These are phyloP conservation scores for Geotrichum europaeum DNA, from an alignment of 1,139 yeast species.

Conservation along the genomic window DNA sequence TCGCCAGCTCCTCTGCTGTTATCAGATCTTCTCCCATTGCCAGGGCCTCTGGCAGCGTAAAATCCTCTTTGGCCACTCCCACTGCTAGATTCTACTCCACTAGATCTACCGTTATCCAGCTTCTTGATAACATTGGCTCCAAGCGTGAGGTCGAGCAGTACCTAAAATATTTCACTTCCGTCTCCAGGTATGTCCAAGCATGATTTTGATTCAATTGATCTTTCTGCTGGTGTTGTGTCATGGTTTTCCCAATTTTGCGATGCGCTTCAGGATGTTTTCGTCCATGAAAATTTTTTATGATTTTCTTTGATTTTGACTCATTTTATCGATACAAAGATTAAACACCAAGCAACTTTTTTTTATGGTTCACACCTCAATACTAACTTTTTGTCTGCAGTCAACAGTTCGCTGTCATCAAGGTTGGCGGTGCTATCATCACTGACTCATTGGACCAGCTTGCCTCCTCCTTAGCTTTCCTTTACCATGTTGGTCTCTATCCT, in stretches of 20 bases:
- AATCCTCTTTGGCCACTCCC: background rate
- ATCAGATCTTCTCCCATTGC: constrained; percentile 2
- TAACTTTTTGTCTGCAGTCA: constrained; percentile 50
- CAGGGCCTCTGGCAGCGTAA: background rate
- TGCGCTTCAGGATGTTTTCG: background rate
- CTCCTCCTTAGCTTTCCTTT: constrained; percentile 87
- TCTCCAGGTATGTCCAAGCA: constrained; percentile 34
- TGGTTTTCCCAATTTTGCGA: background rate
- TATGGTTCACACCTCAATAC: background rate
- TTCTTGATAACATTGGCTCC: constrained; percentile 91
- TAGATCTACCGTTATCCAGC: constrained; percentile 89
- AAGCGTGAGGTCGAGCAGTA: constrained; percentile 97
- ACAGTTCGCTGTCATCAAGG: constrained; percentile 96
- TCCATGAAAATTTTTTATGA: background rate
- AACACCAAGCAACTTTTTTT: background rate
- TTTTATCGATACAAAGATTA: background rate
- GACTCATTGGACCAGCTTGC: constrained; percentile 91
- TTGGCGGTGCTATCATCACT: constrained; percentile 97
- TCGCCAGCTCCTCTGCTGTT: constrained; percentile 4
- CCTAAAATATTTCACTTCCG: constrained; percentile 91
- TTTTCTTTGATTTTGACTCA: background rate
- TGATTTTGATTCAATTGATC: background rate
- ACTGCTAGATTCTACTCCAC: constrained; percentile 44
- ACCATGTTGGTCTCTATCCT: constrained; percentile 96
- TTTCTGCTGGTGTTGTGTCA: background rate